phyloP scores from a whole-genome alignment of 495 filamentous ascomycete species.

The Hypomontagnella submonticulosa region DNA sequence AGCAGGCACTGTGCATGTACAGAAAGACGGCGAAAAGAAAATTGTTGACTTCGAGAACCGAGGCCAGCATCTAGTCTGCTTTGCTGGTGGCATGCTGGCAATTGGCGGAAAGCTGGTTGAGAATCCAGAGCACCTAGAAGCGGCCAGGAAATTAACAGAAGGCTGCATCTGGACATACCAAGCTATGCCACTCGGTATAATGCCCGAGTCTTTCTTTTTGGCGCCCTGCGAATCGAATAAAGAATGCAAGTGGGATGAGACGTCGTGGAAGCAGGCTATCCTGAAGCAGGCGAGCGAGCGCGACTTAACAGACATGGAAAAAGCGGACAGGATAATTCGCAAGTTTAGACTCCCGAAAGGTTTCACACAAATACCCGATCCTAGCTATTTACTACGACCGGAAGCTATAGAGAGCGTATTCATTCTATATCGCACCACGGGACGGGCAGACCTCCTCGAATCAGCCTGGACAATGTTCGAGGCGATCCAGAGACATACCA shows the following conservation, averaged over 20 bases:
- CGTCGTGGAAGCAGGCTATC: conserved; percentile 33
- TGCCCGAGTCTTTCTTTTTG: conserved; percentile 79
- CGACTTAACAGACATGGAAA: conserved; percentile 23
- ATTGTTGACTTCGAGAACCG: conserved; percentile 48
- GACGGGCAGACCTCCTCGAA: conserved; percentile 61
- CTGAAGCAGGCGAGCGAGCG: conserved; percentile 18
- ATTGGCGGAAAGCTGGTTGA: conserved; percentile 82
- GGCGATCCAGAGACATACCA: conserved; percentile 59
- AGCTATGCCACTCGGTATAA: conserved; percentile 80
- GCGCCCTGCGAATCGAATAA: conserved; percentile 63
- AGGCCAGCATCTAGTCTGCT: conserved; percentile 71
- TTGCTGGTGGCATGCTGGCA: conserved; percentile 91
- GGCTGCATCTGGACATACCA: conserved; percentile 95
- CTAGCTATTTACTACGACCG: conserved; percentile 78
- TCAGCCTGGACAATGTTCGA: conserved; percentile 71
- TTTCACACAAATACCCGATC: conserved; percentile 65
- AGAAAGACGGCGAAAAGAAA: conserved; percentile 23
- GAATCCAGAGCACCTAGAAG: conserved; percentile 74
- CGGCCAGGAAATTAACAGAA: conserved; percentile 82
- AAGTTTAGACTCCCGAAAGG: conserved; percentile 71
- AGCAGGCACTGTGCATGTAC: conserved; percentile 55
- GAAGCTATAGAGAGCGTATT: conserved; percentile 75
- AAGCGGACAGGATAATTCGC: conserved; percentile 56
- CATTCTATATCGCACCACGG: conserved; percentile 75
- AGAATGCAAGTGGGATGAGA: conserved; percentile 52